phyloP scores from a whole-genome alignment of 371 early-diverging fungal genomes.

The Funneliformis caledonium region DNA sequence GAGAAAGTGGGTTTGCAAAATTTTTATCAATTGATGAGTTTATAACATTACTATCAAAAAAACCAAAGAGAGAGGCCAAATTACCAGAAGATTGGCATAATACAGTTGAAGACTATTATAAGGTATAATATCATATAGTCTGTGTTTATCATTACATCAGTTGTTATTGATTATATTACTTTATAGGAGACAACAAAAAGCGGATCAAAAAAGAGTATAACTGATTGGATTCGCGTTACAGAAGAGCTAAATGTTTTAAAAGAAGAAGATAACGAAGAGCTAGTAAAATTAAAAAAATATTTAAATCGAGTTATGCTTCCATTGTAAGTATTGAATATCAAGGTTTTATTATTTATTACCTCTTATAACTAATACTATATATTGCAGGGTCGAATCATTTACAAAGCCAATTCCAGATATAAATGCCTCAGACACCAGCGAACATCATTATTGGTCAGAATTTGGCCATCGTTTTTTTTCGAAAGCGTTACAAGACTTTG shows the following conservation, averaged over 20 bases:
- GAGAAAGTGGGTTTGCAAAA: slow-evolving; percentile 5
- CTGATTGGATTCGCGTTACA: slow-evolving; percentile 17
- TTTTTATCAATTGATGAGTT: slow-evolving; percentile 26
- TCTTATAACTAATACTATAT: too few relatives aligned
- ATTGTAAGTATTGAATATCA: slow-evolving; percentile 23
- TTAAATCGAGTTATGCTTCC: slow-evolving; percentile 29
- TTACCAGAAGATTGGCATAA: slow-evolving; percentile 11
- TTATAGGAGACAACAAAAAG: slow-evolving; percentile 16
- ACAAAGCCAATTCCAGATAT: slow-evolving; percentile 28
- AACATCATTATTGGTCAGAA: slow-evolving; percentile 24
- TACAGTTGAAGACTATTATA: slow-evolving; percentile 23
- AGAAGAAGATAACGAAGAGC: neutral
- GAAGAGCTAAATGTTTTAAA: neutral
- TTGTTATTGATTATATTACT: slow-evolving; percentile 6
- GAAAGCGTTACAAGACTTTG: slow-evolving; percentile 4
- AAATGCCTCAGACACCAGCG: slow-evolving; percentile 12
- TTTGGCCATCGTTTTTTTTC: neutral
- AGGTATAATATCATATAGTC: slow-evolving; percentile 1
- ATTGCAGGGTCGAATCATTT: slow-evolving; percentile 35
- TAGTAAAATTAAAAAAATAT: slow-evolving; percentile 4
- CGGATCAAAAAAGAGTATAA: slow-evolving; percentile 3
- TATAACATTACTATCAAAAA: slow-evolving; percentile 21
- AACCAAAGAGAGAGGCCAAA: slow-evolving; percentile 27
- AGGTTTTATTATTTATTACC: slow-evolving; percentile 14
- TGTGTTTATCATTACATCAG: neutral